Base-by-base conservation (phyloP, 768 basidiomycete genomes). In the Tulasnella sp. region DNA sequence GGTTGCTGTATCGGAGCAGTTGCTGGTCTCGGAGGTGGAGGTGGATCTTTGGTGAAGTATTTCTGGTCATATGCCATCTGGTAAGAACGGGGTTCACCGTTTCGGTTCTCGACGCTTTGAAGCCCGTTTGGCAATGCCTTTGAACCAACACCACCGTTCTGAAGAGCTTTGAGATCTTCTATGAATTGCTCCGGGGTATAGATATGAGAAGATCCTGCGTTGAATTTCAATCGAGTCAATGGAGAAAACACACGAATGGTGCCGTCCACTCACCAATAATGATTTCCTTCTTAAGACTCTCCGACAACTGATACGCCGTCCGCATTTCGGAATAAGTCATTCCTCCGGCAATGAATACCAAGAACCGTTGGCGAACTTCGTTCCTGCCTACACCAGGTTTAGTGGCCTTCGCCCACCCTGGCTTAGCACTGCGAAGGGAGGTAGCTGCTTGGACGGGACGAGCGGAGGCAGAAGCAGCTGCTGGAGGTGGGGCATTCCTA, bases 291-390 rank as follows among this genome's bases (percentile, higher is more conserved):
- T 83, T 82, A 46, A 88, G 63, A 2, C 76, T 63, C 41, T 69
- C 71, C 3, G 88, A 83, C 13, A 93, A 70, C 44, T 80, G 72
- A 61, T 96, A 98, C 40, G 78, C 81, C 60, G 90, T 79, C 54
- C 93, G 74, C 65, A 92, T 82, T 66, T 99, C 95, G 0, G 91
- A 93, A 63, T 90, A 91, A 1, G 95, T 92, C 75, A 92, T 81
- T 2, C 95, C 95, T 31, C 95, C 95, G 12, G 87, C 85, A 20
- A 96, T 72, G 65, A 98, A 98, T 15, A 96, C 76, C 31, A 99
- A 72, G 12, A 95, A 60, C 25, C 93, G 75, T 64, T 88, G 83
- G 53, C 78, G 74, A 67, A 64, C 74, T 28, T 67, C 60, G 19
- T 68, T 62, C 53, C 48, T 35, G 5, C 27, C 40, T 3, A 39